phyloP scores from a whole-genome alignment of 2,329 filamentous ascomycete species.

The Alternaria brassicae region DNA sequence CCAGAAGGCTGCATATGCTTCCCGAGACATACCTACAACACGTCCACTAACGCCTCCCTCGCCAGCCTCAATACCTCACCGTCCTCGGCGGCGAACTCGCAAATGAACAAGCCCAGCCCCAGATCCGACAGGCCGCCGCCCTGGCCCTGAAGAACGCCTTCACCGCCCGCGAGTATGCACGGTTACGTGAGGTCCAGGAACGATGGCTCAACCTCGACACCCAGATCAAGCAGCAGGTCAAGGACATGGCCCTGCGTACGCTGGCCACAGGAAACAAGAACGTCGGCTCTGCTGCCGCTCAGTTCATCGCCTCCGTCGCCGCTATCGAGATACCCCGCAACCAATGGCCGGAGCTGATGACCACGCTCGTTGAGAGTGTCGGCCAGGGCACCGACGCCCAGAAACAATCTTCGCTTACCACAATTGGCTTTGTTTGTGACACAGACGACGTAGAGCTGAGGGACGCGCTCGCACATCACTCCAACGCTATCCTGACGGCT shows the following conservation, averaged over 20 bases:
- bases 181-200: slow-evolving; percentile 87
- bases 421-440: slow-evolving; percentile 99
- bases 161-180: slow-evolving; percentile 85
- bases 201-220: slow-evolving; percentile 89
- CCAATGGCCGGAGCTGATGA: slow-evolving; percentile 94
- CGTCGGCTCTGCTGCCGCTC: slow-evolving; percentile 87
- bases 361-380: slow-evolving; percentile 87
- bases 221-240: slow-evolving; percentile 85
- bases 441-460: slow-evolving; percentile 88
- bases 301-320: slow-evolving; percentile 94
- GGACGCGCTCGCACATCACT: slow-evolving; percentile 81
- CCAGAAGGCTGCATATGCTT: slow-evolving; percentile 27
- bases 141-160: slow-evolving; percentile 98
- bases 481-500: slow-evolving; percentile 96
- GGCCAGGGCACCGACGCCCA: slow-evolving; percentile 84
- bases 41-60: slow-evolving; percentile 41
- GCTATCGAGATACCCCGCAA: slow-evolving; percentile 91
- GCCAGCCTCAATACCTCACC: slow-evolving; percentile 78
- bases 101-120: slow-evolving; percentile 81
- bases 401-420: slow-evolving; percentile 92
- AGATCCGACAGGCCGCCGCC: slow-evolving; percentile 92
- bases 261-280: slow-evolving; percentile 79
- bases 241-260: slow-evolving; percentile 88
- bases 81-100: slow-evolving; percentile 93
- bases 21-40: slow-evolving; percentile 12